Conservation (phyloP, 2,329 filamentous ascomycete genomes). For the Penicillium sp. region DNA sequence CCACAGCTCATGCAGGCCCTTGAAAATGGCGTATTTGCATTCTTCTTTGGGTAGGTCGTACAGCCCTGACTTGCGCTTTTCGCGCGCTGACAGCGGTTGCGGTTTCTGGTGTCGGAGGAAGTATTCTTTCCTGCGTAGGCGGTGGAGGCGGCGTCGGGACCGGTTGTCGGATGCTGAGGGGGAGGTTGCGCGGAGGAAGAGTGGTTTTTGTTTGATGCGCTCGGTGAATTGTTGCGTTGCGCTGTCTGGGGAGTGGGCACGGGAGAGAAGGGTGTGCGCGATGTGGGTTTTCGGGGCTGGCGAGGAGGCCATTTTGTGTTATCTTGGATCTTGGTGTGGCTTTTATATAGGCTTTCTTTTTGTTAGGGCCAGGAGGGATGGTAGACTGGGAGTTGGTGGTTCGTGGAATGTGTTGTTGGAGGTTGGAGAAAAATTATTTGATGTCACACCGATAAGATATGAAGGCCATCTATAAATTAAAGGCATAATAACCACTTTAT, state of each 20-base stretch:
- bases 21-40: conserved; percentile 72
- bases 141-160: conserved; percentile 54
- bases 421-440: conserved; percentile 17
- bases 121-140: conserved; percentile 49
- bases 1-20: conserved; percentile 78
- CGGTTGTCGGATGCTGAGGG: conserved; percentile 59
- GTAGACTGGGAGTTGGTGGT: too few relatives aligned
- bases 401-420: not conserved
- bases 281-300: conserved; percentile 40
- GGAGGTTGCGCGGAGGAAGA: conserved; percentile 74
- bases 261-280: conserved; percentile 66
- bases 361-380: not conserved
- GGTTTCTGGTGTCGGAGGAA: conserved; percentile 54
- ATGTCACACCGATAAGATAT: conserved; percentile 21
- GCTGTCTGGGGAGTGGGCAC: conserved; percentile 75
- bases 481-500: not conserved
- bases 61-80: conserved; percentile 71
- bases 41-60: conserved; percentile 71
- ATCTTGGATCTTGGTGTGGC: not conserved
- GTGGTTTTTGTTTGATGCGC: conserved; percentile 77
- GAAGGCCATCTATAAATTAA: not conserved
- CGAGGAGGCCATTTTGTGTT: conserved; percentile 20
- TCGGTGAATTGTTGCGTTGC: conserved; percentile 73
- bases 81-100: conserved; percentile 72
- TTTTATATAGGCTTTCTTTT: not conserved